Evolutionary conservation across 1,139 yeast species (phyloP), one percentile per base, ranked within the genome.

Genomic region (Suhomyces choctaworum): DNA sequence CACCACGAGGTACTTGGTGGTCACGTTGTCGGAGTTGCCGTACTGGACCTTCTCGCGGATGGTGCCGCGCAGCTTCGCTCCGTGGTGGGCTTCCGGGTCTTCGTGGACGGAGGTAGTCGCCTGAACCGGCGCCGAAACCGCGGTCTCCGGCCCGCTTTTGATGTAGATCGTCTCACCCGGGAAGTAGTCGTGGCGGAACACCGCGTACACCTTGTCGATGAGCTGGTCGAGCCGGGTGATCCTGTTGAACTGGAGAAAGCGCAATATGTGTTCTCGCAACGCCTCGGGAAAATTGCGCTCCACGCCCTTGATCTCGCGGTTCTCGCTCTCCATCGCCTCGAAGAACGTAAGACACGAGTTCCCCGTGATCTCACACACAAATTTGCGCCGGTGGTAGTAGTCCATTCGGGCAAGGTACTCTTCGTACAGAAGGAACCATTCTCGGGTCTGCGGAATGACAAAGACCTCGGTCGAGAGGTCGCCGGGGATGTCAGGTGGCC

Each of bases 291-390:
- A 92, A 54, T 78, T 78, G 42, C 73, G 70, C 51, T 89, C 95
- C 39, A 90, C 89, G 43, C 77, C 81, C 43, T 69, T 67, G 52
- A 82, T 77, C 57, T 84, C 92, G 32, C 60, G 61, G 43, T 70
- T 73, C 62, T 92, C 98, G 47, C 87, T 80, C 40, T 80, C 78
- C 31, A 78, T 69, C 0, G 98, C 98, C 53, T 92, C 95, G 56
- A 89, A 89, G 57, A 78, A 92, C 0, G 96, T 87, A 39, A 90
- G 70, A 51, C 95, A 84, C 13, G 96, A 84, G 52, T 89, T 88
- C 16, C 98, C 98, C 0, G 97, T 88, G 37, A 92, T 83, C 64
- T 92, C 98, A 64, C 97, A 92, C 5, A 89, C 95, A 62, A 92
- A 92, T 56, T 87, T 84, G 46, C 80, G 78, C 41, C 80, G 75